Evolutionary conservation across 1,139 yeast species (phyloP), one percentile per base, ranked within the genome.

Genomic region (Debaryomyces nepalensis): DNA sequence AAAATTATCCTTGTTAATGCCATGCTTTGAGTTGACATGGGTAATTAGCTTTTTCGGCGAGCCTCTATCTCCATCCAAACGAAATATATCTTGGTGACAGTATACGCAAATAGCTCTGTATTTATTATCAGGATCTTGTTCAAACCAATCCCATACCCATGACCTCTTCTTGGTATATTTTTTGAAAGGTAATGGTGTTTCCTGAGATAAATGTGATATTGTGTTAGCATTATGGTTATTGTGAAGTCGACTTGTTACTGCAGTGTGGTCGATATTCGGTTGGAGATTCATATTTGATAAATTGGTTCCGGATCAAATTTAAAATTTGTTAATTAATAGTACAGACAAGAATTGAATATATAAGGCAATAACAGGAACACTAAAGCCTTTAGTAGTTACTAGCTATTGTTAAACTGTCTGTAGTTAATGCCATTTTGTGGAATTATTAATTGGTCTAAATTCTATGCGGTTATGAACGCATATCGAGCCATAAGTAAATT

Each of bases 111-210:
- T 45, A 4, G 54, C 54, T 19, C 53, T 36, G 33, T 46, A 51
- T 30, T 51, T 51, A 33, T 51, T 51, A 15, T 34, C 43, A 16
- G 52, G 48, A 33, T 51, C 53, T 24, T 51, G 54, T 34, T 49
- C 54, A 19, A 51, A 48, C 54, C 54, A 51, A 40, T 50, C 54
- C 54, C 54, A 51, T 7, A 51, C 53, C 54, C 54, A 51, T 9
- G 51, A 47, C 21, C 54, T 36, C 39, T 51, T 51, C 40, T 51
- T 51, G n/a, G 53, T 49, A 29, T 48, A 49, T 30, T 50, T 49
- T 36, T 51, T 51, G 30, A 50, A 50, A 22, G 53, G 50, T 29
- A 50, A 31, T 10, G 54, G 53, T 1, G 44, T 22, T 31, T 47
- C 54, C 33, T 50, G 51, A 5, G 48, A 45, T 26, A 48, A 29